Conservation (phyloP, 106 monocot species). For the Dendrobium catenatum region DNA sequence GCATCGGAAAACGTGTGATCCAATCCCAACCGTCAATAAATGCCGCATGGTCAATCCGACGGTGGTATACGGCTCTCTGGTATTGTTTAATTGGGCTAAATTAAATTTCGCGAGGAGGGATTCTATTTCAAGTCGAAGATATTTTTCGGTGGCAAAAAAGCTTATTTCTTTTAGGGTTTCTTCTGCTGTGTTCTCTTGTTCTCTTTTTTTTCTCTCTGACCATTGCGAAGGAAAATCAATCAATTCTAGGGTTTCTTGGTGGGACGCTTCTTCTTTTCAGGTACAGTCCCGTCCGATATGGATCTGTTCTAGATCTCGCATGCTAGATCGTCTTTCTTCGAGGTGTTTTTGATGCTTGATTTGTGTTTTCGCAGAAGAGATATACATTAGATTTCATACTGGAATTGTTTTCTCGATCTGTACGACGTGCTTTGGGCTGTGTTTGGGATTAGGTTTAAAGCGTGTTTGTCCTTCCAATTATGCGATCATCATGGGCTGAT, state of each 20-base stretch:
- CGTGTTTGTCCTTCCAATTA: slow-evolving; percentile 10
- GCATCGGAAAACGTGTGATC: not conserved
- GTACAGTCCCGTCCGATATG: not conserved
- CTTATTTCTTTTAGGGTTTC: not conserved
- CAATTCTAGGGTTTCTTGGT: not conserved
- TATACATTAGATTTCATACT: too few relatives aligned
- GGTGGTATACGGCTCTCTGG: not conserved
- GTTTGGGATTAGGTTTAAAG: slow-evolving; percentile 3
- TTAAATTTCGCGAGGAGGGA: not conserved
- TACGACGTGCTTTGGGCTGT: not conserved
- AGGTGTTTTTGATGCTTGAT: not conserved
- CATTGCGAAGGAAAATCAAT: not conserved
- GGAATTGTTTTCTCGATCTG: slow-evolving; percentile 7
- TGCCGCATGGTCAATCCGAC: not conserved
- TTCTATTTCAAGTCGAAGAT: not conserved
- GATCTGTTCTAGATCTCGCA: not conserved
- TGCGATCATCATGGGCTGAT: slow-evolving; percentile 47
- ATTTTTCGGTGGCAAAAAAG: not conserved
- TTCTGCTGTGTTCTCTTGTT: not conserved
- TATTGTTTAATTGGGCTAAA: not conserved
- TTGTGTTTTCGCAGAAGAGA: not conserved
- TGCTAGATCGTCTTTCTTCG: not conserved
- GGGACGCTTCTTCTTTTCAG: not conserved
- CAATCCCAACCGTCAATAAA: not conserved
- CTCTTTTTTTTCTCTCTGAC: not conserved